These are phyloP conservation scores for Erodium moschatum DNA, from an alignment of 441 rosid genomes.

Conservation along the genomic window DNA sequence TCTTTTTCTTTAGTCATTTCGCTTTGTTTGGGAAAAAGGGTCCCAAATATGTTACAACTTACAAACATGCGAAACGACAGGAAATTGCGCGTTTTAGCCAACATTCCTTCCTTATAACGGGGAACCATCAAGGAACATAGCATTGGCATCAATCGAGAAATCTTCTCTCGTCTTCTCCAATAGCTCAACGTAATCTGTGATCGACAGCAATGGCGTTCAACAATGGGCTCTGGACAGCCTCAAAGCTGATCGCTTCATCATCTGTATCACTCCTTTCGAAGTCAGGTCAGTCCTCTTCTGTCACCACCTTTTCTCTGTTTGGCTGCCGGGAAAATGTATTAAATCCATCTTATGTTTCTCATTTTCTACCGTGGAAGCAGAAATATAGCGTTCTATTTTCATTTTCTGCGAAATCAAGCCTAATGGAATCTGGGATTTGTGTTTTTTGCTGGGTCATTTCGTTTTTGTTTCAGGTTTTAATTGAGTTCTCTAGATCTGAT, in stretches of 20 bases:
- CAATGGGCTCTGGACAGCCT: slow-evolving; percentile 55
- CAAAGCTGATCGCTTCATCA: slow-evolving; percentile 52
- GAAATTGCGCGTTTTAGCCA: too few relatives aligned
- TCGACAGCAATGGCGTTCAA: slow-evolving; percentile 35
- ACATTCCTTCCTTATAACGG: background rate
- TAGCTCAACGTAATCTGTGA: background rate
- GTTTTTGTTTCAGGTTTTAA: background rate
- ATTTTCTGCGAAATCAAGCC: slow-evolving; percentile 2
- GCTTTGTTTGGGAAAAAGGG: too few relatives aligned
- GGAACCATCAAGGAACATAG: background rate
- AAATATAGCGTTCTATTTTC: background rate
- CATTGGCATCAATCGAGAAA: background rate
- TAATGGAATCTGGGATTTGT: background rate
- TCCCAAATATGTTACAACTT: too few relatives aligned
- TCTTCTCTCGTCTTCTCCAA: background rate
- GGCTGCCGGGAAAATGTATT: background rate
- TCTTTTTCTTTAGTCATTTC: too few relatives aligned
- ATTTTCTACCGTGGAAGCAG: slow-evolving; percentile 12
- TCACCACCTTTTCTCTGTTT: background rate
- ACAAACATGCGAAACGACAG: too few relatives aligned
- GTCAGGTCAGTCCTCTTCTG: slow-evolving; percentile 41
- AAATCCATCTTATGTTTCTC: background rate
- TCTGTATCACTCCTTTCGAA: slow-evolving; percentile 39
- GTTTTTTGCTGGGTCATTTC: background rate
- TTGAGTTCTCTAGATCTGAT: slow-evolving; percentile 19